Evolutionary conservation across 129 eudicot genomes (phyloP), one percentile per base, ranked within the genome.

Genomic region (Helichrysum umbraculigerum): DNA sequence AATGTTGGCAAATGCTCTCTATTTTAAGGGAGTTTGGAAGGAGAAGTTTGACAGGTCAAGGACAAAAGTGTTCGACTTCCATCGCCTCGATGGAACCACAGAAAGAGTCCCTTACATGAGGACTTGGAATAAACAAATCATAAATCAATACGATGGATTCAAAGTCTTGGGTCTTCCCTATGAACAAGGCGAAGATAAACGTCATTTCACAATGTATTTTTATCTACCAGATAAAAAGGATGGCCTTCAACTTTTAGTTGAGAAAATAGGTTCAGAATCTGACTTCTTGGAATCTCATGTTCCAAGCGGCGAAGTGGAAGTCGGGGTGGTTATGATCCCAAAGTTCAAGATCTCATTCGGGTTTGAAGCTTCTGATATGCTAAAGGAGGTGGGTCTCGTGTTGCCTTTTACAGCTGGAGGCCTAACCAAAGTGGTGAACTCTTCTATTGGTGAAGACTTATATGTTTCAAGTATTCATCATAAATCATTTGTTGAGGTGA

Each of bases 21-120:
- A 73, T 51, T 73, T 73, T 37, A 73, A 73, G 37, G 78, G 78
- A 73, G 69, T 20, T 8, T 73, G 78, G 78, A 41, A 1, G 0
- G 30, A 39, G n/a, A 73, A 59, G 25, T 73, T 73, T 37, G 69
- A 73, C n/a, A 39, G 1, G 25, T 73, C 78, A 22, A 22, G 2
- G 69, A 73, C 77, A 39, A 41, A 37, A 60, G 69, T 59, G 17
- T 15, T 10, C 5, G 39, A 73, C 16, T 73, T 73, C 7, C 77
- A 73, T 10, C 77, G 59, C 11, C 69, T 64, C 42, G 39, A 32
- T 64, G 44, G 69, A 4, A 32, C 3, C 69, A 64, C 32, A 32
- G 20, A 32, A 32, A 19, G 32, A 64, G 69, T 64, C 1, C 69
- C 63, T 2, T 57, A 9, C 28, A 57, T 57, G 63, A 57, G 10